A percentile compares a stretch with the other conserved stretches of the same genome.
These are phyloP conservation scores for Colletotrichum lentis DNA, from an alignment of 2,329 filamentous ascomycete species.

Conservation along the genomic window DNA sequence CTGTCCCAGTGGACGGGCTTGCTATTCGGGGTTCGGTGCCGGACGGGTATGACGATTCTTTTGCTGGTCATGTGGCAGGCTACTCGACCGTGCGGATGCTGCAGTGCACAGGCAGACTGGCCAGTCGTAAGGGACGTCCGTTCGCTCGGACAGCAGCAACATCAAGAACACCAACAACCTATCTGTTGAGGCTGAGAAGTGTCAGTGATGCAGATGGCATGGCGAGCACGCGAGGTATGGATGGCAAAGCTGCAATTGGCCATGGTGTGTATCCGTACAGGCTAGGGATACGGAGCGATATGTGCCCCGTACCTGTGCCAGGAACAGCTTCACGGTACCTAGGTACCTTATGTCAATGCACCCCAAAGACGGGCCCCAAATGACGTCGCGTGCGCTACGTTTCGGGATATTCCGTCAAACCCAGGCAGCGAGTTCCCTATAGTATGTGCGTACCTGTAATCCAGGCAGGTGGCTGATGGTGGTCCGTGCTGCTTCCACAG, in stretches of 20 bases:
- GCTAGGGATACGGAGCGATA: too few species aligned
- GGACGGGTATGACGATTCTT: constrained; percentile 24
- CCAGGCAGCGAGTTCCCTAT: too few species aligned
- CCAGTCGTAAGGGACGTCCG: constrained; percentile 26
- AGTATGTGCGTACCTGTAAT: too few species aligned
- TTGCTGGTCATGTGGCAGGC: constrained; percentile 29
- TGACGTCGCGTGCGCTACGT: constrained; percentile 24
- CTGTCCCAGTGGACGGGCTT: constrained; percentile 8
- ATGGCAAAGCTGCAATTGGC: constrained; percentile 25
- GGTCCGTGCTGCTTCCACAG: not conserved
- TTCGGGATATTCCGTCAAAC: not conserved
- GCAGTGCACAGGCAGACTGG: constrained; percentile 29
- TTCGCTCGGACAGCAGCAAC: constrained; percentile 12
- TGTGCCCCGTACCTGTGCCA: too few species aligned
- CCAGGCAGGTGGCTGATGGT: not conserved
- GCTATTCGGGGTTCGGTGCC: constrained; percentile 31
- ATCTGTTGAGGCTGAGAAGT: constrained; percentile 3
- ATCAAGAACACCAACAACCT: not conserved
- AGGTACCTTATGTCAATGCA: too few species aligned
- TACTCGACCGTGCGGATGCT: constrained; percentile 8
- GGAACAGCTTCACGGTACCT: too few species aligned
- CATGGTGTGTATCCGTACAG: not conserved
- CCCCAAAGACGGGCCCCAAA: not conserved
- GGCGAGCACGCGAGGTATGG: too few species aligned
- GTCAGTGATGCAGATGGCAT: constrained; percentile 11